phyloP scores from a whole-genome alignment of 2,329 filamentous ascomycete genomes.

The Coniochaeta prunicola region DNA sequence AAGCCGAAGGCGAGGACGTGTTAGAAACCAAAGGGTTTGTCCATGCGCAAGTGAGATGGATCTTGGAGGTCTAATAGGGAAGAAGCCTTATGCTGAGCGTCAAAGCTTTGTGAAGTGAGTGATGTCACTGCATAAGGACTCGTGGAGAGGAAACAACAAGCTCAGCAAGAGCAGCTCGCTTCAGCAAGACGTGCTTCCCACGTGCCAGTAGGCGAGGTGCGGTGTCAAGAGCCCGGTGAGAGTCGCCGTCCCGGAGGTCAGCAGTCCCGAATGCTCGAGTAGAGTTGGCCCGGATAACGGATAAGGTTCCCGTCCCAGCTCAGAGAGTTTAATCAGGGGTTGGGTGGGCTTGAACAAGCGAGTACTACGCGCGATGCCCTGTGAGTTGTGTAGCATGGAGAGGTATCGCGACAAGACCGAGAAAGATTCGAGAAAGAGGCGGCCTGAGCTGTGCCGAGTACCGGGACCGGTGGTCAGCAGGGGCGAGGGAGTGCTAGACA shows the following conservation, averaged over 20 bases:
- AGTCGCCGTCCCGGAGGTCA: neutral
- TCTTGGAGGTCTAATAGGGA: neutral
- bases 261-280: neutral
- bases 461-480: neutral
- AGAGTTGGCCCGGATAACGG: neutral
- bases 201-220: neutral
- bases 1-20: neutral
- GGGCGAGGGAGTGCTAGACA: neutral
- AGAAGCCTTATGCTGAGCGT: neutral
- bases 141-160: neutral
- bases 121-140: neutral
- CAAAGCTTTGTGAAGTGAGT: neutral
- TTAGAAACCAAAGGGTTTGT: neutral
- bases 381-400: neutral
- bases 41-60: neutral
- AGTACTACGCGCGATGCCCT: neutral
- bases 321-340: neutral
- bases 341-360: neutral
- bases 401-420: neutral
- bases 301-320: constrained; percentile 1
- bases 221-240: neutral
- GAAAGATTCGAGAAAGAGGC: neutral
- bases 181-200: neutral
- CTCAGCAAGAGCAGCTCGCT: neutral
- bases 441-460: neutral